These are phyloP conservation scores for Chlamydomonas eustigma DNA, from an alignment of 139 green algal genomes.

Conservation along the genomic window DNA sequence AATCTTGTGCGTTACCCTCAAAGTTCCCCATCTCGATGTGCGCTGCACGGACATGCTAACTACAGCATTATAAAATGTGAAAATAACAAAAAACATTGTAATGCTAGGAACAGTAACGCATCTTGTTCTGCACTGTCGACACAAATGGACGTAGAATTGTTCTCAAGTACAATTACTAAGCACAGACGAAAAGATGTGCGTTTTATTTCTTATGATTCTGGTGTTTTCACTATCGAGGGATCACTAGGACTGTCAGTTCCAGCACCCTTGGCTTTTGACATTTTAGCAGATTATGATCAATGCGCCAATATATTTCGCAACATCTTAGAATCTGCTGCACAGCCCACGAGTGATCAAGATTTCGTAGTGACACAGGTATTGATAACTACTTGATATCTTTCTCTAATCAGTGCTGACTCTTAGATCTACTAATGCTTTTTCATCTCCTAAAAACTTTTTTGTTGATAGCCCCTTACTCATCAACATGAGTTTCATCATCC, in stretches of 20 bases:
- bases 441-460: not conserved
- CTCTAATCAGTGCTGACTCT: not conserved
- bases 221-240: conserved; percentile 8
- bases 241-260: not conserved
- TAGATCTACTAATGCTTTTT: not conserved
- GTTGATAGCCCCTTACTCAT: not conserved
- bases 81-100: too few species aligned
- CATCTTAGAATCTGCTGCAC: not conserved
- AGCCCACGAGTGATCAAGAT: not conserved
- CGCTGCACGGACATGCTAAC: too few species aligned
- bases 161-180: too few species aligned
- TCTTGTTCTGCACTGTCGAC: too few species aligned
- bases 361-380: not conserved
- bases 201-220: not conserved
- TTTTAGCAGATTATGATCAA: not conserved
- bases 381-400: not conserved
- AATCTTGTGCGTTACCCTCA: too few species aligned
- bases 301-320: not conserved
- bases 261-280: not conserved
- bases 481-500: not conserved
- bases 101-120: too few species aligned
- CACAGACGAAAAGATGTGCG: not conserved
- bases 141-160: too few species aligned
- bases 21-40: too few species aligned
- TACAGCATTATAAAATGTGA: too few species aligned